Evolutionary conservation across 495 filamentous ascomycete species (phyloP).

Genomic region (Sabuloglossum arenarium): DNA sequence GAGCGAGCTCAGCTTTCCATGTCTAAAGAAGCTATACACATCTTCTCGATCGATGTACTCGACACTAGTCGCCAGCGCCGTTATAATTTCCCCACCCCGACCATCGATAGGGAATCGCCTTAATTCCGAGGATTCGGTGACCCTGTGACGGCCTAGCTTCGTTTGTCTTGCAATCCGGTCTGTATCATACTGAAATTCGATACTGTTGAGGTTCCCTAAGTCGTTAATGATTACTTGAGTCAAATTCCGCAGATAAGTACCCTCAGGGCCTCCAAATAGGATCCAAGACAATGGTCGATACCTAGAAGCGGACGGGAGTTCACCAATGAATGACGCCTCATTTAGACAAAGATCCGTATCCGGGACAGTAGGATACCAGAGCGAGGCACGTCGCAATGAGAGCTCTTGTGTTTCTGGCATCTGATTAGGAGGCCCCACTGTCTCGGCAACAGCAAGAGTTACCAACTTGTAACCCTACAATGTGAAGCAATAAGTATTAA

Average conservation of each 20-base stretch:
- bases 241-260: constrained; percentile 8
- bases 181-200: constrained; percentile 10
- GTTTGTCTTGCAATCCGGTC: constrained; percentile 2
- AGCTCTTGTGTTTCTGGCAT: neutral
- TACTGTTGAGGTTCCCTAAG: constrained; percentile 1
- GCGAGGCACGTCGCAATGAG: constrained; percentile 6
- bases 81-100: constrained; percentile 8
- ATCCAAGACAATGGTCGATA: constrained; percentile 8
- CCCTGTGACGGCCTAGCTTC: constrained; percentile 8
- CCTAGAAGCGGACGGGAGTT: constrained; percentile 2
- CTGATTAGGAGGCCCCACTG: neutral
- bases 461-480: neutral
- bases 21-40: constrained; percentile 6
- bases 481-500: no score
- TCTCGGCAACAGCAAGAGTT: neutral
- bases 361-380: constrained; percentile 9
- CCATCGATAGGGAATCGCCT: constrained; percentile 5
- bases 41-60: neutral
- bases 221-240: constrained; percentile 6
- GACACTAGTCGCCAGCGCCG: no score
- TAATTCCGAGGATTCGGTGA: constrained; percentile 3
- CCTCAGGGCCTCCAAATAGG: constrained; percentile 9
- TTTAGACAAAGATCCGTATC: constrained; percentile 4
- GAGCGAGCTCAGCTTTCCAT: constrained; percentile 6
- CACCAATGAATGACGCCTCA: constrained; percentile 6